Conservation (phyloP, 2,329 filamentous ascomycete species). For the Stagonosporopsis rhizophila region DNA sequence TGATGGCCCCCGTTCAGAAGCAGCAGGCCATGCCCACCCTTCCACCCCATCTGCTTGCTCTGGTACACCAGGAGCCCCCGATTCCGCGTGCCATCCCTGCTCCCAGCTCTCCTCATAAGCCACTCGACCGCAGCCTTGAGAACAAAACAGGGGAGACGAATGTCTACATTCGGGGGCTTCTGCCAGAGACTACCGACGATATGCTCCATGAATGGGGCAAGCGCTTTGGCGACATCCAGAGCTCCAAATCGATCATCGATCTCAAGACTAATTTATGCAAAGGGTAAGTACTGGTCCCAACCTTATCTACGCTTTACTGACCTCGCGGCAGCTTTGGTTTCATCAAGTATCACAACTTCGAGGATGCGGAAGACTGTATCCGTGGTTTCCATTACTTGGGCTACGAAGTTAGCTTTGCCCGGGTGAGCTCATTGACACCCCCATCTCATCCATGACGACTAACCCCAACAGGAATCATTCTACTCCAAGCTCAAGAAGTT, state of each 20-base stretch:
- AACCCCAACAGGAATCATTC: constrained; percentile 75
- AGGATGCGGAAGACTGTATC: constrained; percentile 94
- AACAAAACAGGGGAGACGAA: constrained; percentile 96
- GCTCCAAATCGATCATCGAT: constrained; percentile 98
- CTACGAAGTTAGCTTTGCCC: constrained; percentile 96
- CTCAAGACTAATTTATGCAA: constrained; percentile 93
- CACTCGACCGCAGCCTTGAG: constrained; percentile 90
- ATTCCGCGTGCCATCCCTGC: constrained; percentile 91
- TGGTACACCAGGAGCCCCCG: constrained; percentile 72
- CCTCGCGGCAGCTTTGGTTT: constrained; percentile 79
- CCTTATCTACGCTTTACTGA: constrained; percentile 15
- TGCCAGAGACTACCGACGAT: constrained; percentile 93
- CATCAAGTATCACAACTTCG: constrained; percentile 88
- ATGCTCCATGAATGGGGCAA: constrained; percentile 81
- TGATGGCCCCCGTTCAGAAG: constrained; percentile 51
- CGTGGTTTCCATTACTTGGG: constrained; percentile 92
- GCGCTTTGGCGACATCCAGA: constrained; percentile 92
- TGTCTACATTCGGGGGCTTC: constrained; percentile 95
- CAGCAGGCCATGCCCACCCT: constrained; percentile 49
- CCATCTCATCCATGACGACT: constrained; percentile 8
- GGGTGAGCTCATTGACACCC: constrained; percentile 63
- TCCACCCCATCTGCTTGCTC: constrained; percentile 54
- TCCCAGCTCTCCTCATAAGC: constrained; percentile 84
- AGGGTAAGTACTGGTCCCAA: constrained; percentile 66
- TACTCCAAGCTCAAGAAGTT: constrained; percentile 98